Evolutionary conservation across 768 basidiomycete genomes (phyloP), one percentile per base, ranked within the genome.

Genomic region (Collybiopsis confluens): DNA sequence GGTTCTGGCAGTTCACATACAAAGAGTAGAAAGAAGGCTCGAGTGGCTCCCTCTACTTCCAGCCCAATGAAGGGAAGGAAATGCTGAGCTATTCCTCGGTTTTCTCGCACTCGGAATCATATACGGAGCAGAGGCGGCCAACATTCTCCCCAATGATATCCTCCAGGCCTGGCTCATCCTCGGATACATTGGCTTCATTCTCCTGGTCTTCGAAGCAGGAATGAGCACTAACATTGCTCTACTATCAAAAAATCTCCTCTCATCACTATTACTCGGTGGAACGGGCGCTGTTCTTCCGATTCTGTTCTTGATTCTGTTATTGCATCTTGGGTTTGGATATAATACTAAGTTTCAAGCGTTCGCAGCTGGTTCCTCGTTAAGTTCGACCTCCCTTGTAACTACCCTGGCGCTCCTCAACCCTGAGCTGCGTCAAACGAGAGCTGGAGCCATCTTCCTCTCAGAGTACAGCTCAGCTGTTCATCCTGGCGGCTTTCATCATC

Each of bases 371-470:
- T 81, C 83, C 1, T 77, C 84, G 0, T 69, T 86, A 1, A 80
- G 78, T 16, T 80, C 82, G 0, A 88, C 85, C 0, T 83, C 81
- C 0, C 72, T 88, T 2, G 86, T 85, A 0, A 89, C 86, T 26
- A 85, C 83, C 0, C 73, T 88, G n/a, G 73, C 78, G 15, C 72
- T 86, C 13, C 70, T 88, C 26, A 73, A 70, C n/a, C 69, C 75
- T 24, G 68, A 74, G 24, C 64, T 83, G 27, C 68, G 73, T 23
- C 68, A 68, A 35, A 83, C 77, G 2, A 70, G 74, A 44, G 73
- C 82, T 0, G 84, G 85, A 0, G 76, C 78, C 2, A 74, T 85
- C 0, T 66, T 89, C 15, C 70, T 82, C 58, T 36, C 45, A 53
- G 4, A 46, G 47, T 10, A 56, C 54, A 27, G 51, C 56, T 1